Conservation (phyloP, 371 early-diverging fungal species). For the Blakeslea trispora region DNA sequence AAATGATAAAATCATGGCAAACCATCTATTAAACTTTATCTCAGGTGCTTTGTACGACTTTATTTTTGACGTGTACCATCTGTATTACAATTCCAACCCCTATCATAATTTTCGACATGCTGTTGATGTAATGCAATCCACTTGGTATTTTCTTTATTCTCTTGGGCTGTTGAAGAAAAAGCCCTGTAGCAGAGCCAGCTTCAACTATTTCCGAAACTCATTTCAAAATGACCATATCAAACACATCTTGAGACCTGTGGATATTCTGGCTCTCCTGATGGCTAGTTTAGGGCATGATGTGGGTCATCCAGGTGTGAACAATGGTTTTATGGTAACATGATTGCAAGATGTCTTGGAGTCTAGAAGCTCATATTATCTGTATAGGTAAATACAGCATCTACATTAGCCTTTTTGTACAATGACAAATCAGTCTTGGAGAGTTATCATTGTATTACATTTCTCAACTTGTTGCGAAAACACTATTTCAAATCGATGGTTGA, state of each 20-base stretch:
- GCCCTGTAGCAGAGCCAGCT: constrained; percentile 34
- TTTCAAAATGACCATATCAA: constrained; percentile 8
- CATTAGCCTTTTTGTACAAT: constrained; percentile 87
- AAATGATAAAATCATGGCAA: no score
- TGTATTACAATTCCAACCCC: constrained; percentile 72
- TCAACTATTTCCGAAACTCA: background rate
- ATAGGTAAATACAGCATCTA: constrained; percentile 74
- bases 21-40: no score
- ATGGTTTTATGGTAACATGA: constrained; percentile 66
- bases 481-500: constrained; percentile 43
- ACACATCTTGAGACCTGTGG: constrained; percentile 62
- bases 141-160: constrained; percentile 70
- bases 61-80: constrained; percentile 61
- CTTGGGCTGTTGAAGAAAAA: constrained; percentile 17
- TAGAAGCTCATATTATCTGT: no score
- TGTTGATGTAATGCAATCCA: constrained; percentile 82
- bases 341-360: background rate
- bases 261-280: constrained; percentile 72
- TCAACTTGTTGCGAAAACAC: constrained; percentile 72
- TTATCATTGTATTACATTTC: constrained; percentile 86
- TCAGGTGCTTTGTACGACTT: constrained; percentile 60
- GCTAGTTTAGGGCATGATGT: constrained; percentile 84
- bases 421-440: constrained; percentile 92
- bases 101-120: constrained; percentile 89
- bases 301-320: constrained; percentile 86